phyloP scores from a whole-genome alignment of 2,329 filamentous ascomycete species.

The Colletotrichum tamarilloi region DNA sequence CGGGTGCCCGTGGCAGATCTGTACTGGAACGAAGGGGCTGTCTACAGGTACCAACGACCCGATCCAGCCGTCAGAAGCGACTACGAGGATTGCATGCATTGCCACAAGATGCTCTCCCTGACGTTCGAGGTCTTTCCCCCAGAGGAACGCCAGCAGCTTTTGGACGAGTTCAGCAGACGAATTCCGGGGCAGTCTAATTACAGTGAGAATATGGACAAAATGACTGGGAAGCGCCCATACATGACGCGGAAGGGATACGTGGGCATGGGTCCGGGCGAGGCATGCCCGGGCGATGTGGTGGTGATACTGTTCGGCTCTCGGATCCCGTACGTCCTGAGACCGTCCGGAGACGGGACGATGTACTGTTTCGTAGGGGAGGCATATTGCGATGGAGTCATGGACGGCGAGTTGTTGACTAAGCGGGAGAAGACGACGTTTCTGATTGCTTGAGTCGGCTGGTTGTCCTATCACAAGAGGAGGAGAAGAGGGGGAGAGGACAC shows the following conservation, averaged over 20 bases:
- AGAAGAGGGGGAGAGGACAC: not conserved
- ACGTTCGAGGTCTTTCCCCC: not conserved
- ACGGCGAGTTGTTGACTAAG: constrained; percentile 33
- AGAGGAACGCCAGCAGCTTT: not conserved
- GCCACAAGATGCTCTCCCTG: not conserved
- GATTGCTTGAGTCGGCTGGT: not conserved
- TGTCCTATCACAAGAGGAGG: not conserved
- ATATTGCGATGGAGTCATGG: constrained; percentile 31
- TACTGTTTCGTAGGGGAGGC: constrained; percentile 28
- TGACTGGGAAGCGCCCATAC: constrained; percentile 22
- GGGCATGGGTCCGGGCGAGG: constrained; percentile 22
- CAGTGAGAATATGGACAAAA: constrained; percentile 21
- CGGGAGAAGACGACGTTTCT: not conserved
- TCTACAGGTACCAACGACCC: not conserved
- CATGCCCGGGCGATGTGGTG: constrained; percentile 27
- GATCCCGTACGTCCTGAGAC: constrained; percentile 35
- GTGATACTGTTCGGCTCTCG: constrained; percentile 29
- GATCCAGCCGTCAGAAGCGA: not conserved
- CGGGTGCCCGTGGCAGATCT: constrained; percentile 24
- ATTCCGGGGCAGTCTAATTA: constrained; percentile 7
- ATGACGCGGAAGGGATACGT: constrained; percentile 30
- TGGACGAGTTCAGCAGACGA: not conserved
- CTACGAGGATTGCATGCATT: constrained; percentile 17
- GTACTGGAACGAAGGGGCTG: not conserved
- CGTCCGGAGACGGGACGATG: constrained; percentile 25